Conservation (phyloP, 345 rosid species). For the Eucalyptus fibrosa region DNA sequence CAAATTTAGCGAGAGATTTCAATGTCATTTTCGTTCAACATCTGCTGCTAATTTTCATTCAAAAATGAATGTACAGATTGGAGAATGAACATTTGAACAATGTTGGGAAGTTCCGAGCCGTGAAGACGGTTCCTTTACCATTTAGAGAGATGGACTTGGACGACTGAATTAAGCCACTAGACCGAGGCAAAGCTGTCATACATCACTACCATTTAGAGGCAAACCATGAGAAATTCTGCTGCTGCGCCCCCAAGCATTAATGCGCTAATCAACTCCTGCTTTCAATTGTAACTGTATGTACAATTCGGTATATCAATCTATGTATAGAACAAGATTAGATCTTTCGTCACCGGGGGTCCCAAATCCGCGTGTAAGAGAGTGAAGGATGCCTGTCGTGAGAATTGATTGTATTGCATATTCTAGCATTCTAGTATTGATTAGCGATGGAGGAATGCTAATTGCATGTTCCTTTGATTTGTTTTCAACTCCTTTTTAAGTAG, state of each 20-base stretch:
- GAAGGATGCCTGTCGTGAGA: neutral
- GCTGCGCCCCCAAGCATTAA: neutral
- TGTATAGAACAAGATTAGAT: neutral
- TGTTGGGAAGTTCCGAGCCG: slow-evolving; percentile 81
- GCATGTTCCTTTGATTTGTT: neutral
- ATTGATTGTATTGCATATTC: neutral
- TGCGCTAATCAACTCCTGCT: neutral
- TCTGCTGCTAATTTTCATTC: neutral
- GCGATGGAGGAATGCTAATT: neutral
- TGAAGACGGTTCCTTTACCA: slow-evolving; percentile 80
- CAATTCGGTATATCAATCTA: neutral
- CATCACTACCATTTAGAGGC: neutral
- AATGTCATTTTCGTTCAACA: neutral
- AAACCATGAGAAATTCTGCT: neutral
- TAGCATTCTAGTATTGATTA: neutral
- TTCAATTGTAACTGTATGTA: neutral
- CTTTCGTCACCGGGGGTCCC: neutral
- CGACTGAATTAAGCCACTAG: neutral
- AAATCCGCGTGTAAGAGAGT: neutral
- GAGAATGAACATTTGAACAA: slow-evolving; percentile 92
- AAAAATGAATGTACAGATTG: slow-evolving; percentile 29
- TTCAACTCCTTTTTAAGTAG: neutral
- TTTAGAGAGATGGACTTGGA: slow-evolving; percentile 28
- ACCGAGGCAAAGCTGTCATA: neutral
- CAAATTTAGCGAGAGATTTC: neutral